phyloP scores from a whole-genome alignment of 225 moss, liverwort and hornwort species.

The Asterella californica region DNA sequence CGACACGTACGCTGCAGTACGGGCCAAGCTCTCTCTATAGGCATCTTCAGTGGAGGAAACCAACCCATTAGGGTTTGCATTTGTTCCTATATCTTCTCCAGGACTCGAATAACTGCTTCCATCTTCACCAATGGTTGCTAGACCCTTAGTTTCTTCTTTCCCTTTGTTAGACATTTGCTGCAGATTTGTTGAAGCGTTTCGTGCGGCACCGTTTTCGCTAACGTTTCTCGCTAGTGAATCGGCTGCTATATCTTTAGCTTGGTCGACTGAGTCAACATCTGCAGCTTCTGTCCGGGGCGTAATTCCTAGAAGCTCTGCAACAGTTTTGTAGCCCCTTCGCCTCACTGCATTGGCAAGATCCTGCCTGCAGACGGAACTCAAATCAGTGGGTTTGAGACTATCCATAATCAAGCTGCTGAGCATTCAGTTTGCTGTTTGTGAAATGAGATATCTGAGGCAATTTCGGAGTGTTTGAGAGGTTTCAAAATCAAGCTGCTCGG shows the following conservation, averaged over 20 bases:
- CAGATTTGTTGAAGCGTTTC: constrained; percentile 3
- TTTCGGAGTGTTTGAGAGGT: too few relatives aligned
- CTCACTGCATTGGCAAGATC: constrained; percentile 90
- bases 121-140: neutral
- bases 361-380: constrained; percentile 40
- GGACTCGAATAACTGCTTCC: neutral
- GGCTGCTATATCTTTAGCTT: neutral
- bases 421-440: neutral
- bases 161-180: constrained; percentile 5
- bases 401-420: neutral
- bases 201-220: constrained; percentile 4
- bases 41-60: constrained; percentile 5
- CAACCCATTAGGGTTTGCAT: constrained; percentile 24
- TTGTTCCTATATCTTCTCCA: neutral
- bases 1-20: neutral
- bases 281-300: constrained; percentile 20
- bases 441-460: neutral
- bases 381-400: neutral
- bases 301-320: constrained; percentile 69
- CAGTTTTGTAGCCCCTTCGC: constrained; percentile 68
- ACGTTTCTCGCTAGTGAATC: constrained; percentile 5
- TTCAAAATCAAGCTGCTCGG: too few relatives aligned
- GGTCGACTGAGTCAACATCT: neutral
- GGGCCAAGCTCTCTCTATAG: constrained; percentile 5
- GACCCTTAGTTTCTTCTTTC: neutral